Percentiles rank a stretch among this genome's conserved stretches.
Evolutionary conservation across 2,329 filamentous ascomycete species (phyloP).

Genomic region (Fusarium pseudonygamai): DNA sequence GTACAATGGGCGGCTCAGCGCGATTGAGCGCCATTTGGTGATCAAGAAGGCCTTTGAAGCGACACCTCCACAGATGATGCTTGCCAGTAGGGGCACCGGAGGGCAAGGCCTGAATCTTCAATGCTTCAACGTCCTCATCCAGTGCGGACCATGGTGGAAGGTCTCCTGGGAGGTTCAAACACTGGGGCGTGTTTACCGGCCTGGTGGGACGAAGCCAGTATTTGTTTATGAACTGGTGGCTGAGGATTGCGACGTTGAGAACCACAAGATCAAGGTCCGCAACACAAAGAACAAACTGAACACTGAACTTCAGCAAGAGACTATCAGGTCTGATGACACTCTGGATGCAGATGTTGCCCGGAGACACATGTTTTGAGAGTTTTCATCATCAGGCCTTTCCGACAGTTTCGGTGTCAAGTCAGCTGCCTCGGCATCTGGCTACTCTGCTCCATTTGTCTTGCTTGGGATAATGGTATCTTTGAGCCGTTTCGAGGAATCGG

Average conservation of each 20-base stretch:
- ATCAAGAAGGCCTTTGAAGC: not conserved
- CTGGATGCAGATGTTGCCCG: not conserved
- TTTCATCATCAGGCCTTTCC: no score
- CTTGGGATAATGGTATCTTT: no score
- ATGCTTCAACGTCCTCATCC: no score
- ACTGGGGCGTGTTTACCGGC: not conserved
- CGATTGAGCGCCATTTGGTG: not conserved
- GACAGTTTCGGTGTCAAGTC: no score
- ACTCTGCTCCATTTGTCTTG: no score
- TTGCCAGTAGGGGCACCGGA: not conserved
- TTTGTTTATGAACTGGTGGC: not conserved
- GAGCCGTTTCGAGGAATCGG: no score
- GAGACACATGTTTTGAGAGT: no score
- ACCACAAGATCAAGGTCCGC: not conserved
- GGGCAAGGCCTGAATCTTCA: no score
- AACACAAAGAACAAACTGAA: not conserved
- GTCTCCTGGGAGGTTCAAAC: not conserved
- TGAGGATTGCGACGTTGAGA: not conserved
- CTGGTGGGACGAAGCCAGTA: not conserved
- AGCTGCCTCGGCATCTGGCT: no score
- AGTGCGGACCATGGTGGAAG: no score
- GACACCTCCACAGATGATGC: not conserved
- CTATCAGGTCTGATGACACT: not conserved
- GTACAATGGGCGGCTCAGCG: not conserved
- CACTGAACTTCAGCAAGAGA: not conserved